Percentiles rank a stretch among this genome's conserved stretches.
Conservation (phyloP, 768 basidiomycete genomes). For the Suillus ampliporus region DNA sequence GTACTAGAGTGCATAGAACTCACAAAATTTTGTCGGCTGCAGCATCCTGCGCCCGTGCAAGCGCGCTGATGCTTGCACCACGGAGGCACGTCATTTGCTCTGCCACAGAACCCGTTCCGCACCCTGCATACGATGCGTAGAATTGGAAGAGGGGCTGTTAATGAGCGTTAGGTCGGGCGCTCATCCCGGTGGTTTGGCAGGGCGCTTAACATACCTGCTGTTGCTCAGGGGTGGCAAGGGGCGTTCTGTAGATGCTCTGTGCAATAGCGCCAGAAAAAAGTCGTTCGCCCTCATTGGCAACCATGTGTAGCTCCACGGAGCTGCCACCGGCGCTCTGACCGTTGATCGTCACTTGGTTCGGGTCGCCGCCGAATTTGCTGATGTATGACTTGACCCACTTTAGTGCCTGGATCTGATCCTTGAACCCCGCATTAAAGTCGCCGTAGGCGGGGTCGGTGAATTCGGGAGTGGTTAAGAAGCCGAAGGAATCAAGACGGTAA, state of each 20-base stretch:
- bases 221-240: slow-evolving; percentile 56
- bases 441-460: slow-evolving; percentile 45
- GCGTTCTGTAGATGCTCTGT: slow-evolving; percentile 63
- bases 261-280: slow-evolving; percentile 63
- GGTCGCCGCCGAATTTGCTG: slow-evolving; percentile 45
- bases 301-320: slow-evolving; percentile 61
- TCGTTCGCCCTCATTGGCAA: slow-evolving; percentile 44
- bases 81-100: slow-evolving; percentile 53
- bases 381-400: slow-evolving; percentile 46
- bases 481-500: slow-evolving; percentile 66
- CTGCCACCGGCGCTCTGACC: slow-evolving; percentile 65
- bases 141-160: slow-evolving; percentile 57
- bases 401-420: slow-evolving; percentile 56
- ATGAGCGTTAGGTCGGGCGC: slow-evolving; percentile 1
- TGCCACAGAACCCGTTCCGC: slow-evolving; percentile 42
- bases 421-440: slow-evolving; percentile 59
- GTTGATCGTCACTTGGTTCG: slow-evolving; percentile 52
- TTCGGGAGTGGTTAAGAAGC: slow-evolving; percentile 61
- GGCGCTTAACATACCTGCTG: slow-evolving; percentile 47
- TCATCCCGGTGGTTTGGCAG: slow-evolving; percentile 5
- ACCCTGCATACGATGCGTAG: slow-evolving; percentile 56
- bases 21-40: slow-evolving; percentile 48
- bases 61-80: slow-evolving; percentile 52
- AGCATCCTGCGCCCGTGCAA: slow-evolving; percentile 61
- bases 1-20: slow-evolving; percentile 22